Percentiles rank a stretch among this genome's conserved stretches.
Evolutionary conservation across 2,329 filamentous ascomycete species (phyloP).

Genomic region (Calonectria fujianensis): DNA sequence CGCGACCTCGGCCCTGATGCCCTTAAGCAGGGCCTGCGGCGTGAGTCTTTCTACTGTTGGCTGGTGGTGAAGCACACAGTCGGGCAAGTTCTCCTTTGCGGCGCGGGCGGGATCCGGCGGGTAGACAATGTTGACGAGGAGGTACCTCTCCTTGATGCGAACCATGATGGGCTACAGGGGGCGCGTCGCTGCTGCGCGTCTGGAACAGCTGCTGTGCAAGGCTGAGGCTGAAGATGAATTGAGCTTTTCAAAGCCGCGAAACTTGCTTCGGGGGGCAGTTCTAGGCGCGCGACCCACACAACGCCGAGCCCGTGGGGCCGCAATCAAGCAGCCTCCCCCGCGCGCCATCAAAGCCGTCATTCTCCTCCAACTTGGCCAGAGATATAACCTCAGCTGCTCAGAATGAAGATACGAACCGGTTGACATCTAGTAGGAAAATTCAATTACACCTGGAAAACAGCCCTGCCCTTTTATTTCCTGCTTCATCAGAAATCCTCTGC

Average conservation of each 20-base stretch:
- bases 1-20: conserved; percentile 82
- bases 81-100: conserved; percentile 65
- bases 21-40: conserved; percentile 77
- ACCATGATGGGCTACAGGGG: conserved; percentile 79
- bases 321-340: conserved; percentile 40
- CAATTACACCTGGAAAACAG: neutral
- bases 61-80: conserved; percentile 84
- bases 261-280: conserved; percentile 40
- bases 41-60: conserved; percentile 85
- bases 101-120: conserved; percentile 72
- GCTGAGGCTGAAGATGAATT: conserved; percentile 30
- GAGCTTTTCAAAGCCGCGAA: conserved; percentile 39
- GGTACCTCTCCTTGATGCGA: conserved; percentile 95
- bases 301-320: conserved; percentile 51
- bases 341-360: conserved; percentile 41
- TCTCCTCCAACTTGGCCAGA: neutral
- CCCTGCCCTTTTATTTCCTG: too few species aligned
- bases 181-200: neutral
- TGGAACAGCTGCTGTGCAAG: conserved; percentile 13
- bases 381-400: conserved; percentile 24
- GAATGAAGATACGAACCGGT: conserved; percentile 1
- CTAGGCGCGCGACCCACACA: conserved; percentile 43
- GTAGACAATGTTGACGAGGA: conserved; percentile 95
- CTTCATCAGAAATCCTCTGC: neutral
- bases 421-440: neutral